Base-by-base conservation (phyloP, 331 rosid genomes). In the Stylosanthes scabra region DNA sequence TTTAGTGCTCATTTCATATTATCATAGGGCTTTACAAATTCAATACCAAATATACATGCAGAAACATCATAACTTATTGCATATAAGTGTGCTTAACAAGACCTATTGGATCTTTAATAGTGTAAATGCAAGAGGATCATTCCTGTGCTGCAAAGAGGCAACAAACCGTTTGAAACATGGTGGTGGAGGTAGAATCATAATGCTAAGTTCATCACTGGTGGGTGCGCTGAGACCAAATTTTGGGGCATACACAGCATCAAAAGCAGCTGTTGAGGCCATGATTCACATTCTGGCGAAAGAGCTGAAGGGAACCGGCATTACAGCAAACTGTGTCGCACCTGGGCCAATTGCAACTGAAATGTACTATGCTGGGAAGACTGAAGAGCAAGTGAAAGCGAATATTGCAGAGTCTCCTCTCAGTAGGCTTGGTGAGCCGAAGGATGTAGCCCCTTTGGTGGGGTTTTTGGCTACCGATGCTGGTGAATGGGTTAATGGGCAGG, bases 401-500 rank as follows among this genome's bases (percentile, higher is more conserved):
- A 74, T 80, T 44, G 62, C 56, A 3, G 65, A 52, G 11, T 59
- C 75, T 49, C 83, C 83, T 2, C 67, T 11, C 0, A 27, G 62
- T 14, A 61, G 83, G 68, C 83, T 80, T 15, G 83, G 83, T 9
- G 80, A 80, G 75, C 20, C 83, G 10, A 68, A 74, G 40, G 83
- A 80, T 60, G 66, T 61, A 39, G 66, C 86, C 1, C 80, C 55
- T 10, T 81, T 49, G 7, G 88, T 86, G 2, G 88, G 84, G 2
- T 86, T 86, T 16, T 66, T 86, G 68, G 86, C 86, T 2, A 65
- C 70, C 3, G 88, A 83, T 45, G 81, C 80, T 1, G 81, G 75
- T 9, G 83, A 79, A 64, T 84, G 89, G 87, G 66, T 87, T 7
- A 87, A 84, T 13, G 91, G 88, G 6, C 91, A 87, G 58, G 82